Evolutionary conservation across 2,329 filamentous ascomycete species (phyloP).

Genomic region (Blumeriella jaapii): DNA sequence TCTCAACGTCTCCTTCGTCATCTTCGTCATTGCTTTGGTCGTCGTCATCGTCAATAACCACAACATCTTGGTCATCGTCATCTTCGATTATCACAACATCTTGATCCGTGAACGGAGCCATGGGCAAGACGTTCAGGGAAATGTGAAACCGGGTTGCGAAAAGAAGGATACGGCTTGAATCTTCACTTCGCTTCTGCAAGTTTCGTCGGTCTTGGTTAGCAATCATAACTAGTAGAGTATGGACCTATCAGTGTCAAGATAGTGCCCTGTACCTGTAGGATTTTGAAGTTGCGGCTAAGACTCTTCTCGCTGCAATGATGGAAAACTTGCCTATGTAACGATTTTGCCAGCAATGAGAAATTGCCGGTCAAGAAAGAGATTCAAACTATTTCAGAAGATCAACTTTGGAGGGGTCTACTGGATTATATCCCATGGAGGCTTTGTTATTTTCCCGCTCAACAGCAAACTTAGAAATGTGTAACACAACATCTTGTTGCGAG

Average conservation of each 20-base stretch:
- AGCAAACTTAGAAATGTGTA: not conserved
- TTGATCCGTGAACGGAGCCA: not conserved
- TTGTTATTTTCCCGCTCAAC: slow-evolving; percentile 4
- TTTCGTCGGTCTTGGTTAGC: too few species aligned
- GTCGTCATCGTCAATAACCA: slow-evolving; percentile 3
- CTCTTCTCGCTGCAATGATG: too few species aligned
- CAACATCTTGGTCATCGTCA: slow-evolving; percentile 6
- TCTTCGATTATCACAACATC: slow-evolving; percentile 2
- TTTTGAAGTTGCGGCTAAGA: too few species aligned
- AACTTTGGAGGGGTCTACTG: not conserved
- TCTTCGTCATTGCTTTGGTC: not conserved
- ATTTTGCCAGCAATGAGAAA: not conserved
- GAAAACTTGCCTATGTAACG: too few species aligned
- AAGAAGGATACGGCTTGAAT: too few species aligned
- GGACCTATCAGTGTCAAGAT: too few species aligned
- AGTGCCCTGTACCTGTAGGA: too few species aligned
- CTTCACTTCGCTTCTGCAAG: too few species aligned
- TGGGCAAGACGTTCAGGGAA: not conserved
- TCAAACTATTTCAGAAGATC: not conserved
- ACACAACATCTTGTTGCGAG: not conserved
- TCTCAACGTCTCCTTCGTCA: not conserved
- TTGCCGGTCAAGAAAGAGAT: not conserved
- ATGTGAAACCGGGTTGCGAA: not conserved
- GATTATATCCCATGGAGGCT: slow-evolving; percentile 1
- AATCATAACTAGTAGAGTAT: too few species aligned